phyloP scores from a whole-genome alignment of 2,329 filamentous ascomycete species.

The Aspergillus sp. region DNA sequence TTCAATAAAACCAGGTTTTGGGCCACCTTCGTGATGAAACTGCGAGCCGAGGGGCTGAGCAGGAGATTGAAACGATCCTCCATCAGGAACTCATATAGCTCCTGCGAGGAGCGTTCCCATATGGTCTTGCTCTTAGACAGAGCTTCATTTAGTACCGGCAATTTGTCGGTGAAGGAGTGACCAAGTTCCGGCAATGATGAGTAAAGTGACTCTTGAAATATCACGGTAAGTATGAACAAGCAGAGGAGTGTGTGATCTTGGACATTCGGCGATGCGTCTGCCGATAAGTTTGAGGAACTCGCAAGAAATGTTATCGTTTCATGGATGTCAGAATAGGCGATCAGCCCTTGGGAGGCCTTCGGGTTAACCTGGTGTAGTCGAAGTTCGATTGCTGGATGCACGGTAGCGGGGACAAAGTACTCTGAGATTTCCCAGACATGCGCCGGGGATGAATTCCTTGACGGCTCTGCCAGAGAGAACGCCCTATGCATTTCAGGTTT shows the following conservation, averaged over 20 bases:
- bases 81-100: background rate
- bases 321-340: background rate
- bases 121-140: background rate
- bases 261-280: no score
- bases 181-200: background rate
- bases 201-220: background rate
- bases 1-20: background rate
- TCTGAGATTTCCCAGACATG: background rate
- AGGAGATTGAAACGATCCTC: background rate
- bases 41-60: background rate
- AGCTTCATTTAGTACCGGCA: background rate
- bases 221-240: background rate
- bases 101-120: background rate
- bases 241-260: background rate
- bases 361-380: background rate
- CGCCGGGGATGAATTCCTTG: background rate
- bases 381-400: background rate
- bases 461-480: background rate
- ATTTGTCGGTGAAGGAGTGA: background rate
- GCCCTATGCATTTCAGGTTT: background rate
- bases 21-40: background rate
- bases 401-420: background rate
- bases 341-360: background rate
- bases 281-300: background rate
- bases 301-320: background rate